phyloP scores from a whole-genome alignment of 2,329 filamentous ascomycete genomes.

The Phaeosphaeriaceae sp. region DNA sequence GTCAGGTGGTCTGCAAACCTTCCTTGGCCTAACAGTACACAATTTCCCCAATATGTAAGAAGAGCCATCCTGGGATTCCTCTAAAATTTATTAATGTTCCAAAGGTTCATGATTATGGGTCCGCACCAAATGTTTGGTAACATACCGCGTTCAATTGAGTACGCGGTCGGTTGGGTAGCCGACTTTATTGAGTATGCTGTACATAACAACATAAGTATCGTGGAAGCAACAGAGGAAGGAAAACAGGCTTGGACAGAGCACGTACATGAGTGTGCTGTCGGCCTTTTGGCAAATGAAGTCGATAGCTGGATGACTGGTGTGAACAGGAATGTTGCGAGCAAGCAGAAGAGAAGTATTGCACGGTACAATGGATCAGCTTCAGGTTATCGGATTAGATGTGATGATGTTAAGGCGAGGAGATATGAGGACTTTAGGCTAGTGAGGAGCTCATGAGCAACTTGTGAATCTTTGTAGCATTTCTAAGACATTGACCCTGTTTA shows the following conservation, averaged over 20 bases:
- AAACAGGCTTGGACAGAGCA: constrained; percentile 57
- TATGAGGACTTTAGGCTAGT: constrained; percentile 31
- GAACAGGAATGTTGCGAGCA: constrained; percentile 56
- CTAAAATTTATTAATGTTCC: constrained; percentile 7
- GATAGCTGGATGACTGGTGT: constrained; percentile 64
- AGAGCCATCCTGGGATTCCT: background rate
- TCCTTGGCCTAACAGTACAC: constrained; percentile 33
- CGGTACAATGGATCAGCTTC: constrained; percentile 56
- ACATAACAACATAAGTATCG: constrained; percentile 42
- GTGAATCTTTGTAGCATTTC: background rate
- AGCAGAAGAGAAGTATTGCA: constrained; percentile 53
- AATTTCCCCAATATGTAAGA: constrained; percentile 43
- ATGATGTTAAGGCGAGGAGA: constrained; percentile 27
- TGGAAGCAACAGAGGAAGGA: constrained; percentile 51
- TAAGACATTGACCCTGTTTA: too few relatives aligned
- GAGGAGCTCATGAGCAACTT: constrained; percentile 4
- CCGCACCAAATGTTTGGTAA: constrained; percentile 56
- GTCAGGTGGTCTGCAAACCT: constrained; percentile 31
- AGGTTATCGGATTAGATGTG: constrained; percentile 49
- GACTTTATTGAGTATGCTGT: constrained; percentile 45
- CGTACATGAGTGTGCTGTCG: constrained; percentile 55
- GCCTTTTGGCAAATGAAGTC: constrained; percentile 55
- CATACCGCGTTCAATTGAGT: constrained; percentile 52
- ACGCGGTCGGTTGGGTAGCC: constrained; percentile 50
- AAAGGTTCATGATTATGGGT: constrained; percentile 50